phyloP scores from a whole-genome alignment of 495 filamentous ascomycete species.

The Copromyces sp. region DNA sequence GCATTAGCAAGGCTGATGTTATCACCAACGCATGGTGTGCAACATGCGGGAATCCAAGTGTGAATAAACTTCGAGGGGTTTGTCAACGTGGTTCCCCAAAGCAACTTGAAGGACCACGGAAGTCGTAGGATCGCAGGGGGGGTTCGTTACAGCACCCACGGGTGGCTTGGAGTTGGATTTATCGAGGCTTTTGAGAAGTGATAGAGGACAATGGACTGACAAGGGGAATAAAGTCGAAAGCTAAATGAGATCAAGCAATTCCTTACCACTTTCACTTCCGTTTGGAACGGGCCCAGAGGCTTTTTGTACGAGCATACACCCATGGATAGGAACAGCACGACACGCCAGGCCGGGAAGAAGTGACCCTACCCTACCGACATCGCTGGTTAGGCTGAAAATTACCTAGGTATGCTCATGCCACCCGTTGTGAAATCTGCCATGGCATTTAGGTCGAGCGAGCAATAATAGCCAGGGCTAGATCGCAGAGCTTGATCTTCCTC shows the following conservation, averaged over 20 bases:
- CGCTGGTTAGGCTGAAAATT: not conserved
- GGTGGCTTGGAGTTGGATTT: not conserved
- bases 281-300: not conserved
- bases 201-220: not conserved
- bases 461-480: not conserved
- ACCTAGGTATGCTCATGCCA: not conserved
- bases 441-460: not conserved
- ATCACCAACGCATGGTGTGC: not conserved
- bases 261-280: not conserved
- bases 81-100: not conserved
- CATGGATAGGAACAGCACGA: not conserved
- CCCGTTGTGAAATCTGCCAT: not conserved
- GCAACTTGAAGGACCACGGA: not conserved
- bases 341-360: not conserved
- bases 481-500: not conserved
- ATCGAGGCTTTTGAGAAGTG: not conserved
- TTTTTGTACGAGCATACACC: not conserved
- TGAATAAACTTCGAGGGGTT: not conserved
- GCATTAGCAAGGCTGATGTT: slow-evolving; percentile 16
- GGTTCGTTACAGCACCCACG: not conserved
- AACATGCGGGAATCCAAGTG: not conserved
- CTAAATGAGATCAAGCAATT: not conserved
- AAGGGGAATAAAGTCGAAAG: not conserved
- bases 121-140: not conserved
- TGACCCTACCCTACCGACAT: not conserved